Conservation (phyloP, 441 rosid genomes). For the Mallotus repandus region DNA sequence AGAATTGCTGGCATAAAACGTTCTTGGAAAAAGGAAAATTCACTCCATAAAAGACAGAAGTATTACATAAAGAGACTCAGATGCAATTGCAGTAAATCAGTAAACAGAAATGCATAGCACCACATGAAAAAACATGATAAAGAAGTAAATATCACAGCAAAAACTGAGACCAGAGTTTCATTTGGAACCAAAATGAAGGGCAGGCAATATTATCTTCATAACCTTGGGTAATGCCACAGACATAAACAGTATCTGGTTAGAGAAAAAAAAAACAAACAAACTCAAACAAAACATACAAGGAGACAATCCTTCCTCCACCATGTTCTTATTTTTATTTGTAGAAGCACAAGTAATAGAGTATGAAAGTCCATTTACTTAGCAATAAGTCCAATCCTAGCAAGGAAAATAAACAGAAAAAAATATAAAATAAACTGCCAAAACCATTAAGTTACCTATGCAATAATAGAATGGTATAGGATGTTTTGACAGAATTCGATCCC, state of each 20-base stretch:
- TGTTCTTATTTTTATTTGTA: neutral
- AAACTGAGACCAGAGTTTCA: neutral
- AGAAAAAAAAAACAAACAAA: neutral
- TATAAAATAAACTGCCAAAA: neutral
- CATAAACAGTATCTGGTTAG: too few species aligned
- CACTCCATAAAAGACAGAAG: neutral
- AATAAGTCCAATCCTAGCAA: neutral
- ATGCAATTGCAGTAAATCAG: neutral
- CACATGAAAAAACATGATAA: neutral
- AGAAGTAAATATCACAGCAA: neutral
- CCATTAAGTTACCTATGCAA: slow-evolving; percentile 63
- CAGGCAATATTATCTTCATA: neutral
- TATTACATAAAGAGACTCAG: neutral
- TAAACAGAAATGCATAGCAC: neutral
- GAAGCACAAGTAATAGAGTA: neutral
- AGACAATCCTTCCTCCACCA: neutral
- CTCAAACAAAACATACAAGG: neutral
- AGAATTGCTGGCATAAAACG: neutral
- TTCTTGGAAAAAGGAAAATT: neutral
- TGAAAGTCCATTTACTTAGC: neutral
- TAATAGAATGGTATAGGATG: slow-evolving; percentile 97
- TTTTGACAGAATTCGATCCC: slow-evolving; percentile 92
- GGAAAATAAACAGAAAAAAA: neutral
- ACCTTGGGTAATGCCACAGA: neutral
- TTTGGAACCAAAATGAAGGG: neutral